Conservation (phyloP, 1,284 basidiomycete genomes). For the Vanrija sp. region DNA sequence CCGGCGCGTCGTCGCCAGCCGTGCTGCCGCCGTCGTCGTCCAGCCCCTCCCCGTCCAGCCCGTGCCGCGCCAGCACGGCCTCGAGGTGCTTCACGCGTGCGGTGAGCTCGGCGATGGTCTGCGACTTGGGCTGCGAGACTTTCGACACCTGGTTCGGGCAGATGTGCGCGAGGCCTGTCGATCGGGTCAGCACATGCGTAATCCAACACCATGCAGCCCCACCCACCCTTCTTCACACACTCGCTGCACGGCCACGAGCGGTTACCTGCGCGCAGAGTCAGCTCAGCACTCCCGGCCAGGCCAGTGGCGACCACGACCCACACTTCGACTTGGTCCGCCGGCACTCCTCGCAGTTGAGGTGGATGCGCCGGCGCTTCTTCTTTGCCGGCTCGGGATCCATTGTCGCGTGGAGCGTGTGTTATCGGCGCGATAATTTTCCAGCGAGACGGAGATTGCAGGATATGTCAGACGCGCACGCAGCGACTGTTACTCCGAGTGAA, state of each 20-base stretch:
- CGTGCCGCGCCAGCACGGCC: conserved; percentile 10
- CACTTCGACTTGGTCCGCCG: conserved; percentile 21
- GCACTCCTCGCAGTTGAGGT: conserved; percentile 22
- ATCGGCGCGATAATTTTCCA: too few species aligned
- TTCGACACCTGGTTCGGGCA: conserved; percentile 17
- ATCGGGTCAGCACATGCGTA: too few species aligned
- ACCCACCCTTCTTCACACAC: conserved; percentile 19
- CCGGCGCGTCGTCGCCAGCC: too few species aligned
- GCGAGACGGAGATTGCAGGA: too few species aligned
- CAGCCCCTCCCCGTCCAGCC: neutral
- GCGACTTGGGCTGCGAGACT: conserved; percentile 13
- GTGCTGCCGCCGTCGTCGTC: neutral
- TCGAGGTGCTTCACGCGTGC: conserved; percentile 14
- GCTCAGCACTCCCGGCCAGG: neutral
- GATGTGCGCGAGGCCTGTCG: conserved; percentile 15
- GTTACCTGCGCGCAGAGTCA: conserved; percentile 2
- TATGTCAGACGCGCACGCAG: too few species aligned
- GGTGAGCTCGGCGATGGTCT: conserved; percentile 17
- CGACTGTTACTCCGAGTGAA: too few species aligned
- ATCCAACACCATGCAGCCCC: too few species aligned
- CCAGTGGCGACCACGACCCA: neutral
- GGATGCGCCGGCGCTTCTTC: conserved; percentile 15
- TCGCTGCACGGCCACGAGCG: conserved; percentile 20
- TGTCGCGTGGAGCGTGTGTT: too few species aligned
- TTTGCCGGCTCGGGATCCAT: conserved; percentile 5